These are phyloP conservation scores for Didymella pinodella DNA, from an alignment of 2,329 filamentous ascomycete genomes.

Conservation along the genomic window DNA sequence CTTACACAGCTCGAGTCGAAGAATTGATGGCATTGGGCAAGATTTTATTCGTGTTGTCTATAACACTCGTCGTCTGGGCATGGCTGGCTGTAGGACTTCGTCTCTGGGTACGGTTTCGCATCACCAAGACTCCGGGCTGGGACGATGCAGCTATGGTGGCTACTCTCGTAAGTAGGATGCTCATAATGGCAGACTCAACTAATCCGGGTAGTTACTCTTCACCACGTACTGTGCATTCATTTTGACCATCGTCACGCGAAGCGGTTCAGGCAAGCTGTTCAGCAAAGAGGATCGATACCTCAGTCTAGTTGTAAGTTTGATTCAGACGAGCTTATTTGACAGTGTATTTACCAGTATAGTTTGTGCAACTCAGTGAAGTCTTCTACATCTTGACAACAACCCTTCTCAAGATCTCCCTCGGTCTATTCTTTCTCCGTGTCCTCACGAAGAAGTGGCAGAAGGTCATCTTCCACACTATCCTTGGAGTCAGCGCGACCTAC, in stretches of 20 bases:
- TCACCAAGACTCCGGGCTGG: conserved; percentile 47
- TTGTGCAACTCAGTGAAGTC: conserved; percentile 53
- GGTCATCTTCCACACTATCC: conserved; percentile 34
- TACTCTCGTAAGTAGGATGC: conserved; percentile 31
- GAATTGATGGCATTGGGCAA: conserved; percentile 34
- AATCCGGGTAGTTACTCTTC: conserved; percentile 10
- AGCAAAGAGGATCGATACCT: conserved; percentile 21
- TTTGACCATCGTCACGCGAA: conserved; percentile 31
- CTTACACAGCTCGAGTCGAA: conserved; percentile 15
- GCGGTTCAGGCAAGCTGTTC: conserved; percentile 23
- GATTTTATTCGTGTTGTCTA: conserved; percentile 30
- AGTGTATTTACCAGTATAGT: conserved; percentile 28
- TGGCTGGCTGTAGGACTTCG: conserved; percentile 43
- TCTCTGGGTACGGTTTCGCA: conserved; percentile 44
- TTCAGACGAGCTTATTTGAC: too few relatives aligned
- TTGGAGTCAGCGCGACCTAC: conserved; percentile 35
- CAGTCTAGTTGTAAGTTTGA: conserved; percentile 33
- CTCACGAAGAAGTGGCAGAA: conserved; percentile 45
- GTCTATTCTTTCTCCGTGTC: conserved; percentile 48
- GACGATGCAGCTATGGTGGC: conserved; percentile 45
- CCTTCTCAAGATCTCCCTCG: conserved; percentile 55
- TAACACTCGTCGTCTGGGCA: conserved; percentile 39
- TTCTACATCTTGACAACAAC: conserved; percentile 62
- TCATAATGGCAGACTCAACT: background rate
- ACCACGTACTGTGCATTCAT: conserved; percentile 23